Evolutionary conservation across 495 filamentous ascomycete species (phyloP), one percentile per base, ranked within the genome.

Genomic region (Cladorrhinum samala): DNA sequence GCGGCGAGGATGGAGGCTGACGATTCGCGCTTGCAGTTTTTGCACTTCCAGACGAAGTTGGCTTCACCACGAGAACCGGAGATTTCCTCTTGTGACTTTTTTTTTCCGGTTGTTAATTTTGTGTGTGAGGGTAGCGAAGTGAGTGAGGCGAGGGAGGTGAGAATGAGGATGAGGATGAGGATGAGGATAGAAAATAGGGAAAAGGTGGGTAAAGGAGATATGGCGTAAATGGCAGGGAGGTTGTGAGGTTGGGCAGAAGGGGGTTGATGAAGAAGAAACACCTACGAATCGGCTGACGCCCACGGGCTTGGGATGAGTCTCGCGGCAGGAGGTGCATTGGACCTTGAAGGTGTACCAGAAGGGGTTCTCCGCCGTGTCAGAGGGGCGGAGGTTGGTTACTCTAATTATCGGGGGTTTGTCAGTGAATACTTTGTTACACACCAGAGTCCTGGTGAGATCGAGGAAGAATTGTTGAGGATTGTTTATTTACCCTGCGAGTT

Each of bases 21-120:
- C 4, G 78, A 81, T 51, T 83, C 80, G 53, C 80, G 11, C 75
- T 82, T 84, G 80, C 89, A 98, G 58, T 88, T 85, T 68, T 89
- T 95, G 77, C 93, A 98, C 65, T 83, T 88, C 92, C 92, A 97
- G 43, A 98, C 93, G 67, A 98, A 96, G 70, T 96, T 96, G 8
- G 93, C 94, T 70, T 97, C 91, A 42, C 93, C 93, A 44, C 88
- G 81, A 69, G 89, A 94, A 14, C 89, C 90, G 50, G 88, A 89
- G 62, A 94, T 83, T 49, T 95, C 92, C 61, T 91, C 85, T 47
- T 68, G 76, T 63, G 95, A 91, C 91, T 97, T 45, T 39, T n/a
- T n/a, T n/a, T n/a, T n/a, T n/a, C n/a, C n/a, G n/a, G n/a, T n/a
- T n/a, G n/a, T n/a, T n/a, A n/a, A n/a, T n/a, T n/a, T n/a, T n/a